A percentile compares a stretch with the other conserved stretches of the same genome.
These are phyloP conservation scores for Prunus mongolica DNA, from an alignment of 306 rosid genomes.

Conservation along the genomic window DNA sequence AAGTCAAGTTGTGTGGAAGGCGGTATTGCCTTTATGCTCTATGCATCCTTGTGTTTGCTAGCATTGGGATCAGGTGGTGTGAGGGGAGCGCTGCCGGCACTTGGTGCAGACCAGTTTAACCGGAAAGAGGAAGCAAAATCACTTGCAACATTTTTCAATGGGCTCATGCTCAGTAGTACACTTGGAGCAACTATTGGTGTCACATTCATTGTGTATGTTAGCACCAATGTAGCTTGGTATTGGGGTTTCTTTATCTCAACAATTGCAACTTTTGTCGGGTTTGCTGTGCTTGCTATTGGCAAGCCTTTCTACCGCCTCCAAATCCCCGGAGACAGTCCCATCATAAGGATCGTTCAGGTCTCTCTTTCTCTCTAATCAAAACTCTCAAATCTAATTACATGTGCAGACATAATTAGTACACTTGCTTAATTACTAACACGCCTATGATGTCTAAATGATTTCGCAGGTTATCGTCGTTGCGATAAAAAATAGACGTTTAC, in stretches of 20 bases:
- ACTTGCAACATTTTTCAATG: conserved; percentile 66
- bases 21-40: conserved; percentile 42
- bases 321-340: conserved; percentile 58
- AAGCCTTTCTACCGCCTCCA: conserved; percentile 67
- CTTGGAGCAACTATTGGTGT: conserved; percentile 63
- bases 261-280: conserved; percentile 47
- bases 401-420: too few relatives aligned
- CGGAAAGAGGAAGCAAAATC: conserved; percentile 59
- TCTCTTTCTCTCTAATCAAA: not conserved
- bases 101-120: conserved; percentile 80
- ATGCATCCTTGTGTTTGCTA: conserved; percentile 46
- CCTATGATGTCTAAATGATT: not conserved
- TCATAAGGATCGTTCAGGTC: conserved; percentile 52
- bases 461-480: conserved; percentile 67
- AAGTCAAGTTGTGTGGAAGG: conserved; percentile 53
- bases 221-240: conserved; percentile 50
- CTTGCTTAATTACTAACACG: not conserved
- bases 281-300: conserved; percentile 53
- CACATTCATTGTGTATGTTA: conserved; percentile 62
- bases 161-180: conserved; percentile 56
- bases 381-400: not conserved
- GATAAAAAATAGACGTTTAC: conserved; percentile 50
- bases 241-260: conserved; percentile 71
- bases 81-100: conserved; percentile 65
- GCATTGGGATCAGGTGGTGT: conserved; percentile 80